Base-by-base conservation (phyloP, 2,329 filamentous ascomycete species). In the Cercospora zeina region DNA sequence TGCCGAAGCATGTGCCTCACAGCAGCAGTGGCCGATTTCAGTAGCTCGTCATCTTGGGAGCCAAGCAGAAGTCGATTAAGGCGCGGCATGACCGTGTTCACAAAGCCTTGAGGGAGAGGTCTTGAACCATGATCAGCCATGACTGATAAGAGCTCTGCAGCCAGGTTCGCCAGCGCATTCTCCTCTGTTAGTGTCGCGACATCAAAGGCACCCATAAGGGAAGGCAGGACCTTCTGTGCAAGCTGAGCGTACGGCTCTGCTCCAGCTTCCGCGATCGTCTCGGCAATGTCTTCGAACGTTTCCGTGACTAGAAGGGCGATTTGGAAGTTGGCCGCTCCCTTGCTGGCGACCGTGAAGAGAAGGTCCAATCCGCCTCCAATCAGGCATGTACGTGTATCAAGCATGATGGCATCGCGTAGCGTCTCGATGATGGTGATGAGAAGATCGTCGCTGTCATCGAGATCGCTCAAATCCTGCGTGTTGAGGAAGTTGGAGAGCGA, bases 1-100 rank as follows among this genome's bases (percentile, higher is more conserved):
- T 97, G 92, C 68, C 87, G 85, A 34, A 99, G 83, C 77, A 97
- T 91, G 75, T 91, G 92, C 77, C 95, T 93, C 67, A 96, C 87
- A 0, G 91, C 87, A 71, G 92, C 87, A 0, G 91, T 95, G 11
- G 90, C 91, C 2, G 93, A 89, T 64, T 93, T 89, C 61, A 97
- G 85, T 27, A 99, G 83, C 69, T 96, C 92, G 59, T 91, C 91
- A 68, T 97, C 93, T n/a, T 82, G 82, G 1, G 91, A 93, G 65
- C 87, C 87, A 76, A 97, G 88, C 39, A 99, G 81, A 34, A 97
- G 82, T 39, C 87, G 85, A 71, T 87, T 92, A 39, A 99, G 80
- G 75, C 96, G 96, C 39, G 95, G 95, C 78, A 97, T 87, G 2
- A 90, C 87, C 4, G 90, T 88, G 6, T 87, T 87, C 39, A 97